phyloP scores from a whole-genome alignment of 208 protist species.

The Trypanosoma scelopori region DNA sequence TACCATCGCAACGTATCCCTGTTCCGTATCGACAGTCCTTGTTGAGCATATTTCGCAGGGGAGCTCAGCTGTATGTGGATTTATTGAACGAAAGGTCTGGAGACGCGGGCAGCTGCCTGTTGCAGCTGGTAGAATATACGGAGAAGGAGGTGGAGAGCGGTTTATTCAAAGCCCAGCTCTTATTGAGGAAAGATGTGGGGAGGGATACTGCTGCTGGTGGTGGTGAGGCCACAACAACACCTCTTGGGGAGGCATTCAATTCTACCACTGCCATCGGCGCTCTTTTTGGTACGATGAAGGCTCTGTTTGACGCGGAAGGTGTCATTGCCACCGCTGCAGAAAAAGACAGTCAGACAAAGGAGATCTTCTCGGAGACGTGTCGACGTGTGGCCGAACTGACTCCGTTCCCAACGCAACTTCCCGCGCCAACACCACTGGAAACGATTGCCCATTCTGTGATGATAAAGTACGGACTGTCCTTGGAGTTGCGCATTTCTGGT shows the following conservation, averaged over 20 bases:
- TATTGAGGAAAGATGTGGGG: background rate
- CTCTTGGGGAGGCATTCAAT: conserved; percentile 17
- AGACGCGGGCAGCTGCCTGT: background rate
- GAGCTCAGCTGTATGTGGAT: conserved; percentile 30
- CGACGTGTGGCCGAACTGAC: conserved; percentile 3
- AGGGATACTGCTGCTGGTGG: background rate
- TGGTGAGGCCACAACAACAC: background rate
- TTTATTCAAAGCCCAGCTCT: conserved; percentile 25
- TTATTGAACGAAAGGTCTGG: conserved; percentile 22
- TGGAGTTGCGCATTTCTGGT: conserved; percentile 23
- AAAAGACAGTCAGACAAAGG: conserved; percentile 12
- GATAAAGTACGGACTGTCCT: conserved; percentile 29
- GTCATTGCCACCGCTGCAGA: conserved; percentile 18
- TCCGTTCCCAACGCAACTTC: conserved; percentile 15
- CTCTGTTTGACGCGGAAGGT: conserved; percentile 26
- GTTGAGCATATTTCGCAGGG: conserved; percentile 28
- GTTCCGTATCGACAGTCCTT: conserved; percentile 24
- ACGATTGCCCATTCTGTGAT: conserved; percentile 29
- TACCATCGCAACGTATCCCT: conserved; percentile 19
- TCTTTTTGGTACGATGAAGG: conserved; percentile 23
- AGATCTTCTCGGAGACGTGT: conserved; percentile 25
- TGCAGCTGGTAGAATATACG: conserved; percentile 20
- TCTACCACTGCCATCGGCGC: conserved; percentile 19
- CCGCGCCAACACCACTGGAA: conserved; percentile 20
- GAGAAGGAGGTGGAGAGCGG: conserved; percentile 12